Conservation (phyloP, 441 rosid species). For the Biscutella laevigata region DNA sequence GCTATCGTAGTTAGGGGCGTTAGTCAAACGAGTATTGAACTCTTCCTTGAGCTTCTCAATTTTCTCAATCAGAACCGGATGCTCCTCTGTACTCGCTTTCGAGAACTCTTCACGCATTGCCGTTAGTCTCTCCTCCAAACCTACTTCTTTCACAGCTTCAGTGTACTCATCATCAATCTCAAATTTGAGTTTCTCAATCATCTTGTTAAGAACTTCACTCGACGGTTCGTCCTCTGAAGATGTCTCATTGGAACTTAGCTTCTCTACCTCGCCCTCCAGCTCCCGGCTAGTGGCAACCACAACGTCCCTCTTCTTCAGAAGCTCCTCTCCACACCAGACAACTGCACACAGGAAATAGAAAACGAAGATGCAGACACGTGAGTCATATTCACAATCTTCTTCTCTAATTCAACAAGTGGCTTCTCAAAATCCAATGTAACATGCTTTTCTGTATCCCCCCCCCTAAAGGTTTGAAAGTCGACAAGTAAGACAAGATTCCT, state of each 20-base stretch:
- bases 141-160: conserved; percentile 54
- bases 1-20: conserved; percentile 52
- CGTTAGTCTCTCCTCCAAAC: conserved; percentile 44
- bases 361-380: not conserved
- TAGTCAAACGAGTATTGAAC: conserved; percentile 37
- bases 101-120: conserved; percentile 42
- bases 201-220: conserved; percentile 38
- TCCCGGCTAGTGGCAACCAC: conserved; percentile 32
- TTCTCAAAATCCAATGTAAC: conserved; percentile 81
- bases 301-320: conserved; percentile 55
- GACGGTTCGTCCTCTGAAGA: conserved; percentile 39
- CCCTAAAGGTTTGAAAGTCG: conserved; percentile 77
- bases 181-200: conserved; percentile 57
- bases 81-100: conserved; percentile 43
- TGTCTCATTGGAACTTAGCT: conserved; percentile 60
- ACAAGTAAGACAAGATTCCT: conserved; percentile 67
- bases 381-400: conserved; percentile 44
- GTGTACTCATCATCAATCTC: conserved; percentile 66
- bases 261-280: conserved; percentile 53
- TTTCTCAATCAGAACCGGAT: conserved; percentile 46
- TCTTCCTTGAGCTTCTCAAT: conserved; percentile 57
- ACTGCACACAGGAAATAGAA: not conserved
- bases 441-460: conserved; percentile 61
- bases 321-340: conserved; percentile 50
- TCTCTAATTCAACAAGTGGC: conserved; percentile 69